Evolutionary conservation across 495 filamentous ascomycete species (phyloP), one percentile per base, ranked within the genome.

Genomic region (Cenococcum geophilum): DNA sequence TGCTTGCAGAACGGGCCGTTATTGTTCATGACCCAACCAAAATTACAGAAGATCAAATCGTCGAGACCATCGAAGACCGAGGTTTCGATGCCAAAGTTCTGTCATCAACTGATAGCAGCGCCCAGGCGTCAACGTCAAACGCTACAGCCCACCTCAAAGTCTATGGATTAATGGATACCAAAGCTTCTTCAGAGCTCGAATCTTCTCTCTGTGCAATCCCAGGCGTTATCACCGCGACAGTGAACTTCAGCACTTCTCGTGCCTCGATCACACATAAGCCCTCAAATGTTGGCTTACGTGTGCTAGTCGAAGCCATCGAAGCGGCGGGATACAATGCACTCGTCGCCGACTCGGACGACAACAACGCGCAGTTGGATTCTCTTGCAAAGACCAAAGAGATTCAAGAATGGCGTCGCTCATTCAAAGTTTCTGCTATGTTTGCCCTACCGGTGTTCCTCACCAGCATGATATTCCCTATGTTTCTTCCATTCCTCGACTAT

Each of bases 361-460:
- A 92, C 68, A 96, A 96, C 72, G 92, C 95, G 4, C 93, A 99
- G 71, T 80, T 99, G 1, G 89, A 99, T 71, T 97, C 92, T 0
- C 78, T 99, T 3, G 85, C 95, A 10, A 99, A 99, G 72, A 97
- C 92, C 0, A 92, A 88, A 60, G 93, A 99, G 69, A 95, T 97
- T 61, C 88, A 86, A 54, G 90, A 95, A 72, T 99, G 93, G 93
- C 84, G 79, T 62, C 79, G 77, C 27, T 87, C 91, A 0, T 95
- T 97, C 76, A 77, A 77, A 35, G 78, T 85, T 23, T 93, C 90
- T 0, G 61, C 85, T 0, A 77, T 77, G 0, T 97, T 99, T 69
- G 93, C 93, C 0, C 73, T 97, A 22, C 93, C 93, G 0, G 93
- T 99, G 8, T 91, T 97, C 74, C 66, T 95, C 43, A 89, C 95